Conservation (phyloP, 768 basidiomycete species). For the Hygrophorus pudorinus region DNA sequence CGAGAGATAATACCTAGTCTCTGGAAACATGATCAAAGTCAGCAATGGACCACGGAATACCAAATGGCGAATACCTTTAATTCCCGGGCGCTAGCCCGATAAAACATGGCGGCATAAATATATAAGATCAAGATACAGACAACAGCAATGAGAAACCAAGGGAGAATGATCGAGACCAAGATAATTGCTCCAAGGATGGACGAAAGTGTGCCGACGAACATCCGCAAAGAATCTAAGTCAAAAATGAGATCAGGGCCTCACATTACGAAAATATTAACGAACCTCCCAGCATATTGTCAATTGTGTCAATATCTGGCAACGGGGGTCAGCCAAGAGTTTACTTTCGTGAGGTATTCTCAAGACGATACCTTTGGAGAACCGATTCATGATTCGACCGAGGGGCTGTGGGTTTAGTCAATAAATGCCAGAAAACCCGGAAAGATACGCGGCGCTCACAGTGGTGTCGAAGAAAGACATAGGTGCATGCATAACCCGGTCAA, state of each 20-base stretch:
- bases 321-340: constrained; percentile 1
- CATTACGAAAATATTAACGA: constrained; percentile 6
- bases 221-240: constrained; percentile 54
- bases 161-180: constrained; percentile 65
- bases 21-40: constrained; percentile 18
- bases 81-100: constrained; percentile 78
- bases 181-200: constrained; percentile 69
- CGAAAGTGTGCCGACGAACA: constrained; percentile 54
- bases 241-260: neutral
- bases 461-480: constrained; percentile 91
- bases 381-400: constrained; percentile 82
- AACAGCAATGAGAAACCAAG: constrained; percentile 80
- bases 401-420: constrained; percentile 31
- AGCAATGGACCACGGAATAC: neutral
- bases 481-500: constrained; percentile 66
- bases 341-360: neutral
- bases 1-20: constrained; percentile 36
- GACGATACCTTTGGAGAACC: constrained; percentile 65
- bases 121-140: constrained; percentile 51
- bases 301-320: constrained; percentile 58
- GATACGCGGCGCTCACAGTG: constrained; percentile 33
- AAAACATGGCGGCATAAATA: constrained; percentile 67
- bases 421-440: neutral
- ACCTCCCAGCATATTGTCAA: constrained; percentile 66
- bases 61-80: constrained; percentile 45